Evolutionary conservation across 1,284 basidiomycete genomes (phyloP).

Genomic region (Tilletia horrida): DNA sequence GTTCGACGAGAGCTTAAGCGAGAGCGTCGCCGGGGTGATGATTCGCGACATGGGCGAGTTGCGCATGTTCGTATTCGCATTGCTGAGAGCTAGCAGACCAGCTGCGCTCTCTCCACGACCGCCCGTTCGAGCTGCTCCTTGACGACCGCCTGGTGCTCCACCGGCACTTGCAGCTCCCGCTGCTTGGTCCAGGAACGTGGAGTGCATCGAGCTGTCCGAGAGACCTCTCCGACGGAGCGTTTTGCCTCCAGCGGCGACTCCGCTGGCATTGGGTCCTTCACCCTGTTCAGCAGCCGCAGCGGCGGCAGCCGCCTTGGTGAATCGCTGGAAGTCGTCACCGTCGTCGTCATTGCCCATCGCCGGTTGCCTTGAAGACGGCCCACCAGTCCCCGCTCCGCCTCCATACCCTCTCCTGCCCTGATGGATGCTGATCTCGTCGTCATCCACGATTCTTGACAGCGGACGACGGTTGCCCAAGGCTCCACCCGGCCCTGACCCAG

Average conservation of each 20-base stretch:
- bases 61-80: constrained; percentile 21
- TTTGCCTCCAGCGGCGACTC: constrained; percentile 22
- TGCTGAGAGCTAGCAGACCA: background rate
- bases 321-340: constrained; percentile 23
- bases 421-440: constrained; percentile 45
- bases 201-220: constrained; percentile 49
- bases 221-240: constrained; percentile 43
- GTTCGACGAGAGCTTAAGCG: constrained; percentile 28
- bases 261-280: background rate
- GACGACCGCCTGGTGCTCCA: background rate
- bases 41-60: constrained; percentile 38
- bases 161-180: background rate
- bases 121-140: background rate
- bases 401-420: constrained; percentile 24
- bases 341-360: constrained; percentile 25
- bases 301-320: background rate
- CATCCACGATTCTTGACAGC: constrained; percentile 42
- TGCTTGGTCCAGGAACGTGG: constrained; percentile 42
- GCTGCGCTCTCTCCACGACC: background rate
- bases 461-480: constrained; percentile 15
- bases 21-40: constrained; percentile 46
- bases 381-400: background rate
- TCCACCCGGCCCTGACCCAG: constrained; percentile 3
- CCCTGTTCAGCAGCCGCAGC: background rate
- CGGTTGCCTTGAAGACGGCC: background rate